Conservation (phyloP, 208 protist species). For the Wallacemonas collosoma region DNA sequence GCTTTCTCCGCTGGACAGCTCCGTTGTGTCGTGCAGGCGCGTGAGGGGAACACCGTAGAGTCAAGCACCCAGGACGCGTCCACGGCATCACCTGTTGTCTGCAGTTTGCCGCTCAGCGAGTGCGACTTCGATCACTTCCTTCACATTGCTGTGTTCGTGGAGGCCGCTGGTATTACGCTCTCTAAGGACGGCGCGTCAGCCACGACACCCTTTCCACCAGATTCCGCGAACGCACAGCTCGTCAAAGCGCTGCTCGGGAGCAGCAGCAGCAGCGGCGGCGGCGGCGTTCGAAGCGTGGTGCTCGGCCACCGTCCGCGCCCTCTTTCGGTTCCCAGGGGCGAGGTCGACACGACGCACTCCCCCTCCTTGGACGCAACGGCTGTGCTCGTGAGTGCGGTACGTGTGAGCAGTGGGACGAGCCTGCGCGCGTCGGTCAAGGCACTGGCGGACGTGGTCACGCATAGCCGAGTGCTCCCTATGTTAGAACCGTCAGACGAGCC, state of each 20-base stretch:
- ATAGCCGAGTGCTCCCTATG: slow-evolving; percentile 40
- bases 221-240: slow-evolving; percentile 2
- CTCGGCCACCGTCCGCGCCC: neutral
- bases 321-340: neutral
- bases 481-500: slow-evolving; percentile 19
- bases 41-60: neutral
- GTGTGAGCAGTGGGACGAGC: slow-evolving; percentile 40
- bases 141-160: slow-evolving; percentile 53
- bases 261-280: neutral
- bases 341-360: neutral
- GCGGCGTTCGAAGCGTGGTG: slow-evolving; percentile 16
- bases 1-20: slow-evolving; percentile 6
- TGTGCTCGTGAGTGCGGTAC: slow-evolving; percentile 43
- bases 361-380: slow-evolving; percentile 17
- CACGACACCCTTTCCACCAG: slow-evolving; percentile 25
- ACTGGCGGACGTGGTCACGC: slow-evolving; percentile 41
- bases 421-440: slow-evolving; percentile 31
- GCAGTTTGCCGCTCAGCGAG: slow-evolving; percentile 15
- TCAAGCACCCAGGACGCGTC: neutral
- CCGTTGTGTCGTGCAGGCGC: slow-evolving; percentile 17
- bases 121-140: slow-evolving; percentile 60
- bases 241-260: slow-evolving; percentile 6
- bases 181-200: slow-evolving; percentile 41
- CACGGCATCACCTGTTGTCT: slow-evolving; percentile 6
- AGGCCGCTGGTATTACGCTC: slow-evolving; percentile 39